Conservation (phyloP, 441 rosid species). For the Melastoma candidum region DNA sequence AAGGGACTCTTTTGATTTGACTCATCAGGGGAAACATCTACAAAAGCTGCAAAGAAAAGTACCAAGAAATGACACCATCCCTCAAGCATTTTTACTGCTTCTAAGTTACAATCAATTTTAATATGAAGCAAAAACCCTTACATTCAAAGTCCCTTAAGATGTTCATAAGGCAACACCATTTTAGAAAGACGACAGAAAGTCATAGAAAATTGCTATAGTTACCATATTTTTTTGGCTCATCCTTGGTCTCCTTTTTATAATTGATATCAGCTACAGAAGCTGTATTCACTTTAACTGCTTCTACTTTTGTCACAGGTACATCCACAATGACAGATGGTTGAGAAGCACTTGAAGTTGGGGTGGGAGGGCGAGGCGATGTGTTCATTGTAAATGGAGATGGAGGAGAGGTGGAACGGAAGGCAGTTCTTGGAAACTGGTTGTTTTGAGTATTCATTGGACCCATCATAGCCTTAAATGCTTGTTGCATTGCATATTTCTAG, state of each 20-base stretch:
- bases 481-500: constrained; percentile 95
- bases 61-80: constrained; percentile 12
- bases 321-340: constrained; percentile 55
- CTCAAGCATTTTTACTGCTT: no score
- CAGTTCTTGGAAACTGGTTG: constrained; percentile 43
- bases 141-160: no score
- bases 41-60: constrained; percentile 56
- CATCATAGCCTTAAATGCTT: constrained; percentile 89
- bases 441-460: constrained; percentile 73
- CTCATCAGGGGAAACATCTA: constrained; percentile 79
- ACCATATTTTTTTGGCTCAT: constrained; percentile 72
- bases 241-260: constrained; percentile 22
- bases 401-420: constrained; percentile 51
- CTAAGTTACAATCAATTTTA: no score
- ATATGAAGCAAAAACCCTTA: no score
- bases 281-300: constrained; percentile 30
- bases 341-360: constrained; percentile 38
- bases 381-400: constrained; percentile 55
- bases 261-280: constrained; percentile 25
- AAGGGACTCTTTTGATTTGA: constrained; percentile 55
- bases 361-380: constrained; percentile 26
- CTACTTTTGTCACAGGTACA: constrained; percentile 43
- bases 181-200: no score
- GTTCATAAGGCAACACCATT: no score
- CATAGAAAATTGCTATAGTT: constrained; percentile 5